Evolutionary conservation across 495 filamentous ascomycete species (phyloP).

Genomic region (Penicillium maclennaniae): DNA sequence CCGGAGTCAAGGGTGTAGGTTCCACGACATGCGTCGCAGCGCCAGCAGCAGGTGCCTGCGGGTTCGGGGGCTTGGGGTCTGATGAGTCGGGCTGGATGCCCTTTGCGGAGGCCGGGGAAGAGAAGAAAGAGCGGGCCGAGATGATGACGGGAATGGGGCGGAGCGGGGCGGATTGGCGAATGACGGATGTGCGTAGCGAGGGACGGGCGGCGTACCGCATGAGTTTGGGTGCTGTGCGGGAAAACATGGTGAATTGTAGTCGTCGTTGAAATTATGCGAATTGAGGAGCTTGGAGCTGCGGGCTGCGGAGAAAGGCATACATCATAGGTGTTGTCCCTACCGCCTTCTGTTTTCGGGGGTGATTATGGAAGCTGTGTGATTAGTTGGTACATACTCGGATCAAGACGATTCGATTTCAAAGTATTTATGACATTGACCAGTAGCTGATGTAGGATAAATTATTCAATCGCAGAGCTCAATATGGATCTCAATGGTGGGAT

Average conservation of each 20-base stretch:
- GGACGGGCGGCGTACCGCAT: constrained; percentile 22
- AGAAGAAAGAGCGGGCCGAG: constrained; percentile 26
- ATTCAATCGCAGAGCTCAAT: no score
- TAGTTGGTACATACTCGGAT: no score
- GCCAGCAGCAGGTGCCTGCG: constrained; percentile 33
- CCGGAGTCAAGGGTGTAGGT: constrained; percentile 36
- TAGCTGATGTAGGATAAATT: no score
- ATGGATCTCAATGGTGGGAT: no score
- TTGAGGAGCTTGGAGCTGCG: constrained; percentile 4
- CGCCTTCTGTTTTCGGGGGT: constrained; percentile 1
- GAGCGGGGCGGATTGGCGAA: constrained; percentile 4
- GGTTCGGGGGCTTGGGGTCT: constrained; percentile 37
- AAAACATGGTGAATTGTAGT: constrained; percentile 24
- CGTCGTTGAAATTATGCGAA: background rate
- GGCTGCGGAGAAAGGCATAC: constrained; percentile 2
- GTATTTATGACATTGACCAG: no score
- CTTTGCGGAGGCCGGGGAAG: constrained; percentile 30
- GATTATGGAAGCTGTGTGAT: background rate
- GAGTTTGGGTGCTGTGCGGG: constrained; percentile 29
- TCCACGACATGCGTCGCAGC: constrained; percentile 36
- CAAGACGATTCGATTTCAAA: background rate
- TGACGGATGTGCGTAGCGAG: constrained; percentile 14
- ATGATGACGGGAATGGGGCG: constrained; percentile 1
- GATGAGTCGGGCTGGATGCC: constrained; percentile 41
- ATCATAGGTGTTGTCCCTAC: constrained; percentile 1